These are phyloP conservation scores for Dictyostelium intermedium DNA, from an alignment of 78 protist genomes.

Conservation along the genomic window DNA sequence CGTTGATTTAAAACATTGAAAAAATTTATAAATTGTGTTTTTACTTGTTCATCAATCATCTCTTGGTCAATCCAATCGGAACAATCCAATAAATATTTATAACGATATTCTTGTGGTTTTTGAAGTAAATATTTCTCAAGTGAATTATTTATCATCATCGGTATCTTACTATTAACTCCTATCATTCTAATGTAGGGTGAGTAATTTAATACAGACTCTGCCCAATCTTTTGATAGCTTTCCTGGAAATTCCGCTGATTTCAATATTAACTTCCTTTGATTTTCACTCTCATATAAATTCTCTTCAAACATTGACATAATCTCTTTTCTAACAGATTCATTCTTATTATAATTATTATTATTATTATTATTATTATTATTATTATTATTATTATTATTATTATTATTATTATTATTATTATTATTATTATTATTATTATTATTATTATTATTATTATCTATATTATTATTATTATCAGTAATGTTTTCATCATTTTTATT, in stretches of 20 bases:
- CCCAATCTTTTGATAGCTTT: not conserved
- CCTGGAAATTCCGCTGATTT: not conserved
- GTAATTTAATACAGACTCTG: not conserved
- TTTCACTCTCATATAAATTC: not conserved
- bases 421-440: not conserved
- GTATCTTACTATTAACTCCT: not conserved
- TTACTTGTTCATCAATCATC: not conserved
- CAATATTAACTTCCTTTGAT: not conserved
- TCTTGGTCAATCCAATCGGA: not conserved
- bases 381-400: not conserved
- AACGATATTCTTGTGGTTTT: not conserved
- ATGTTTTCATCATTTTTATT: no score
- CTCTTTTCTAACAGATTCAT: not conserved
- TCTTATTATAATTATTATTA: not conserved
- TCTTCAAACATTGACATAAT: not conserved
- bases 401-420: not conserved
- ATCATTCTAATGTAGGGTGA: not conserved
- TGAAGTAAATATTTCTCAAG: not conserved
- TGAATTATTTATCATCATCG: not conserved
- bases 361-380: not conserved
- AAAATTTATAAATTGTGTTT: not conserved
- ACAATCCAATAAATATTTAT: not conserved
- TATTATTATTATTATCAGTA: not conserved
- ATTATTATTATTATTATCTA: no score
- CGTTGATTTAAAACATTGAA: not conserved